Evolutionary conservation across 768 basidiomycete genomes (phyloP).

Genomic region (Calvatia gigantea): DNA sequence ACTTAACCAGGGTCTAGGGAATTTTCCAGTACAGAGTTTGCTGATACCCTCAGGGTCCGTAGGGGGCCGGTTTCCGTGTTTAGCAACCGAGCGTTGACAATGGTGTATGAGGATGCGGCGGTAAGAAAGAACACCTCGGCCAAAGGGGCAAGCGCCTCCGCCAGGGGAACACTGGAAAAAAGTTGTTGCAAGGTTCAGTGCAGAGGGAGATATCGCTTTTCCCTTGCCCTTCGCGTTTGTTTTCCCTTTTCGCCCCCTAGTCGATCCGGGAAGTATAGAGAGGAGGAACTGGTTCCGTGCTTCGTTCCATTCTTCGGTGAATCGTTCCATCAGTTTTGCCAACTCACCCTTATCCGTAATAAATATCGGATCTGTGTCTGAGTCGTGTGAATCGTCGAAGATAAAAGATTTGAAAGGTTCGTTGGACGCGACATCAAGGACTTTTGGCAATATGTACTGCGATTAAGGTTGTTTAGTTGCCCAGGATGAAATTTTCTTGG

Average conservation of each 20-base stretch:
- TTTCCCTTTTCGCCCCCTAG: not conserved
- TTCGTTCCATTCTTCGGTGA: constrained; percentile 20
- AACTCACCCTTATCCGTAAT: constrained; percentile 7
- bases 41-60: constrained; percentile 2
- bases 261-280: constrained; percentile 14
- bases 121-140: constrained; percentile 27
- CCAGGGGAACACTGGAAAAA: constrained; percentile 32
- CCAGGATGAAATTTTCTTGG: not conserved
- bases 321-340: not conserved
- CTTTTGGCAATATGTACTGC: not conserved
- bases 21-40: not conserved
- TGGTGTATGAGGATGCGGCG: constrained; percentile 27
- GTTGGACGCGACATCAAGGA: not conserved
- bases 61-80: not conserved
- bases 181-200: constrained; percentile 25
- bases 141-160: constrained; percentile 26
- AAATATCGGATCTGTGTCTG: constrained; percentile 1
- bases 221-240: not conserved
- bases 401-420: constrained; percentile 6
- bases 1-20: constrained; percentile 20
- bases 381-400: not conserved
- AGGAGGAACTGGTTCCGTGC: constrained; percentile 18
- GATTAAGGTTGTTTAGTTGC: not conserved
- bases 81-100: constrained; percentile 16
- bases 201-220: not conserved